Evolutionary conservation across 2,329 filamentous ascomycete genomes (phyloP), one percentile per base, ranked within the genome.

Genomic region (Ploettnerulaceae sp.): DNA sequence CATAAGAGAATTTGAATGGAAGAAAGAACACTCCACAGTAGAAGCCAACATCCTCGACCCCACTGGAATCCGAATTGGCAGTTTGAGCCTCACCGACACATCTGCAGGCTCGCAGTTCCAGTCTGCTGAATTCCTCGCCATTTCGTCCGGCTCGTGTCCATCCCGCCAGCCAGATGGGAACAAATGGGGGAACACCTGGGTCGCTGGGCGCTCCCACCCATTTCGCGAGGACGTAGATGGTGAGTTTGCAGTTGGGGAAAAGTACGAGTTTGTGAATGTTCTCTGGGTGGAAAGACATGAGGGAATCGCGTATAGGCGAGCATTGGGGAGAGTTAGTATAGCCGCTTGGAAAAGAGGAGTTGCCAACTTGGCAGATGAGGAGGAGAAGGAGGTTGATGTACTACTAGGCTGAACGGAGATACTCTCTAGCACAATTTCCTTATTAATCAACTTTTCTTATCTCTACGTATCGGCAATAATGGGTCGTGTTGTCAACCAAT

Each of bases 201-300:
- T 35, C 5, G 11, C 1, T n/a, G 31, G 31, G 15, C 25, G 22
- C 8, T 20, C 17, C 18, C 31, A 43, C 20, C 40, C 40, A 17
- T 43, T 43, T 20, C 9, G 32, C 4, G 15, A 7, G 15, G 40
- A 43, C 26, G 40, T 43, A 4, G 31, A 43, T 35, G 31, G 2
- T 15, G 40, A 43, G 8, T 20, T 20, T 12, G 39, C 20, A 7
- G 29, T 18, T 17, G 29, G 5, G 2, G 21, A 26, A 11, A n/a
- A 21, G 14, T 43, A 43, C 24, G 31, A 28, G 31, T 43, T 25
- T 14, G 21, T 43, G 7, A 43, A 43, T 24, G 40, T 43, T 18
- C 40, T 43, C 15, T 43, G 40, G 40, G 14, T 43, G 11, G 40
- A 43, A 17, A 9, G 40, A 12, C 24, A 31, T 7, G 22, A 28